Base-by-base conservation (phyloP, 2,329 filamentous ascomycete genomes). In the Talaromyces marneffei region DNA sequence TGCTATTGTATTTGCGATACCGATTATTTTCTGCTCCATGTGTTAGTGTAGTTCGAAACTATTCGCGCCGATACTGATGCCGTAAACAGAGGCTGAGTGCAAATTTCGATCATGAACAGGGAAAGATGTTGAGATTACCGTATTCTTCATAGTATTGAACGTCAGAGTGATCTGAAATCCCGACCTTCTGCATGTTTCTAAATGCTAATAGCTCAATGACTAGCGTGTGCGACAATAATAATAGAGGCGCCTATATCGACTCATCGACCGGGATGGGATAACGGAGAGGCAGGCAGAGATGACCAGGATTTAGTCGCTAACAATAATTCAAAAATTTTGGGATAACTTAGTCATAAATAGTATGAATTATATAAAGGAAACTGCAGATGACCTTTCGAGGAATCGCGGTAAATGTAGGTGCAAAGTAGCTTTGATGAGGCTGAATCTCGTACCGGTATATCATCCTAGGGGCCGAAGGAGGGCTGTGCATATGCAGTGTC, bases 71-170 rank as follows among this genome's bases (percentile, higher is more conserved):
- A 6, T 33, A 7, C 29, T 23, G n/a, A 35, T 20, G 4, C 10
- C 6, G 16, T 9, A 20, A 48, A 52, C n/a, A 33, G n/a, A 33
- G 48, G n/a, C 44, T 25, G n/a, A n/a, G 44, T 31, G 27, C n/a
- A 52, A 29, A 12, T 10, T 16, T 40, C 12, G n/a, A 9, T 53
- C 25, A 54, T 40, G 39, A 44, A 39, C 9, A 39, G 39, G 20
- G 57, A 44, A 31, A 18, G 18, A 40, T 3, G 14, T 7, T n/a
- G n/a, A n/a, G 12, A 16, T 31, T 23, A 60, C 58, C 58, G 27
- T 39, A 46, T 33, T 60, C 50, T 55, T 60, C 58, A 29, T 42
- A 39, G 25, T 54, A 55, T 48, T 55, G 29, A 25, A 48, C 50
- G 14, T 60, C 48, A n/a, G 35, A 29, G 25, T 29, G 46, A 40